Conservation (phyloP, 768 basidiomycete species). For the Lactarius sp. region DNA sequence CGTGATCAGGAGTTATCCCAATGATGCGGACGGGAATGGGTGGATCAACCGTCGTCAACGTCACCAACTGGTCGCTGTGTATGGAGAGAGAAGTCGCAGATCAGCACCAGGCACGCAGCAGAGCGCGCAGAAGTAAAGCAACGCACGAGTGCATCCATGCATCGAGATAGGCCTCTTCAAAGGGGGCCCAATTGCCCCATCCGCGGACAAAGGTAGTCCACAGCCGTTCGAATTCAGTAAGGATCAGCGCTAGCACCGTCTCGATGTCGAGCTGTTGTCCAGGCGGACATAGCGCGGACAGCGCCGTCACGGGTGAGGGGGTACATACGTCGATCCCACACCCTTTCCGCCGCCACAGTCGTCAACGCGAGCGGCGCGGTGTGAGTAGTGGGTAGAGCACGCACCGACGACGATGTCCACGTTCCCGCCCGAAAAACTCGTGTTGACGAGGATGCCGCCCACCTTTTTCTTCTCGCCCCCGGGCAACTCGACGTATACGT, state of each 20-base stretch:
- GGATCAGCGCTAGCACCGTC: conserved; percentile 63
- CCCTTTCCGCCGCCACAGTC: conserved; percentile 43
- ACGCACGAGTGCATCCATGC: conserved; percentile 93
- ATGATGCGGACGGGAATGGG: conserved; percentile 66
- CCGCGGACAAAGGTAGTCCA: conserved; percentile 68
- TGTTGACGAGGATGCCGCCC: conserved; percentile 89
- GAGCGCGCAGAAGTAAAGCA: neutral
- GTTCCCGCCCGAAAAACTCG: conserved; percentile 66
- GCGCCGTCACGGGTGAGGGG: conserved; percentile 73
- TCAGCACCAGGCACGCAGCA: neutral
- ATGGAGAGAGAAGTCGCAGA: neutral
- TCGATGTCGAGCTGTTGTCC: conserved; percentile 57
- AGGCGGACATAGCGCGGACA: conserved; percentile 59
- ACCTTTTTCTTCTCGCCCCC: conserved; percentile 64
- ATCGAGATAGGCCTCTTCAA: conserved; percentile 71
- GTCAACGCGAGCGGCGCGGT: neutral
- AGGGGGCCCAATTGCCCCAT: conserved; percentile 70
- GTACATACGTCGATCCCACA: conserved; percentile 88
- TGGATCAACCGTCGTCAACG: conserved; percentile 71
- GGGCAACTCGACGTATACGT: conserved; percentile 67
- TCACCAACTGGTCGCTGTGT: conserved; percentile 73
- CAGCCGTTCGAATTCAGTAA: conserved; percentile 71
- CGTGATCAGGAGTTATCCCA: conserved; percentile 84
- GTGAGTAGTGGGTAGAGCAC: conserved; percentile 27
- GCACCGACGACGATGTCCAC: conserved; percentile 80